Evolutionary conservation across 352 stramenopile genomes (phyloP).

Genomic region (Phytophthora agathidicida): DNA sequence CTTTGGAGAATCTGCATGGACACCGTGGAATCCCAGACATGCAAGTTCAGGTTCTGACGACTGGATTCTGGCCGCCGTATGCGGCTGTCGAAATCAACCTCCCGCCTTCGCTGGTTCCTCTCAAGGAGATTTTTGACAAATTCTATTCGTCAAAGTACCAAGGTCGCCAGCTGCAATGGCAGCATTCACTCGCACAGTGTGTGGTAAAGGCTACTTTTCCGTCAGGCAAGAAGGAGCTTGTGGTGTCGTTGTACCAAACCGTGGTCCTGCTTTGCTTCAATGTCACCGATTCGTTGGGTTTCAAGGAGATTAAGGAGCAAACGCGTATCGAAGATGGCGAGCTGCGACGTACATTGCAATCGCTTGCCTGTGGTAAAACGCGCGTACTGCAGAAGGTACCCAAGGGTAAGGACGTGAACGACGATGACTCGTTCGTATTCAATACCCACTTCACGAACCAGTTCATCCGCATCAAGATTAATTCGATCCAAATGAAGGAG

Average conservation of each 20-base stretch:
- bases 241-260: constrained; percentile 89
- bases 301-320: constrained; percentile 88
- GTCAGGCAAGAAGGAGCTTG: constrained; percentile 83
- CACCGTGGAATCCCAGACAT: constrained; percentile 85
- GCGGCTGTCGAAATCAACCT: constrained; percentile 85
- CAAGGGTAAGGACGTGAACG: constrained; percentile 87
- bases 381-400: constrained; percentile 88
- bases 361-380: constrained; percentile 90
- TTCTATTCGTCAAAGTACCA: constrained; percentile 92
- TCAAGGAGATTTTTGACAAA: constrained; percentile 88
- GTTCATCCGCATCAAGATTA: constrained; percentile 94
- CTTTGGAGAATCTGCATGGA: constrained; percentile 49
- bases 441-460: constrained; percentile 89
- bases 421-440: constrained; percentile 88
- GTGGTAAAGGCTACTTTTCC: constrained; percentile 89
- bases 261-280: constrained; percentile 91
- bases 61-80: constrained; percentile 97
- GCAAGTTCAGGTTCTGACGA: constrained; percentile 97
- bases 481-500: constrained; percentile 95
- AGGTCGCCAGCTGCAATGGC: constrained; percentile 90
- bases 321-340: constrained; percentile 92
- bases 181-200: constrained; percentile 90
- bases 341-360: constrained; percentile 89
- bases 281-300: constrained; percentile 58
- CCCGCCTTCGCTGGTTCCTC: constrained; percentile 55